These are phyloP conservation scores for Blastocystis sp. DNA, from an alignment of 352 stramenopile species.

Conservation along the genomic window DNA sequence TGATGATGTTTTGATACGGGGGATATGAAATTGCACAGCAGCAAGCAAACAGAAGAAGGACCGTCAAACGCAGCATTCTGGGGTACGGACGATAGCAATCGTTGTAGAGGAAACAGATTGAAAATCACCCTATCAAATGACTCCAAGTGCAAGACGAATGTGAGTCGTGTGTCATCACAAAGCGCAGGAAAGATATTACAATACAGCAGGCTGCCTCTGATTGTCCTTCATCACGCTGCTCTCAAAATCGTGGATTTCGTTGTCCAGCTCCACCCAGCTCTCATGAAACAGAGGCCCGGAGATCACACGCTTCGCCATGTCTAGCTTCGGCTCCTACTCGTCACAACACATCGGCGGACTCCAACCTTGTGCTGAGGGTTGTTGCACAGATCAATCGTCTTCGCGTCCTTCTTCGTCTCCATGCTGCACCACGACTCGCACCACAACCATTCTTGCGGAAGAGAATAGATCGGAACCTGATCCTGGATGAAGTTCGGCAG, in stretches of 20 bases:
- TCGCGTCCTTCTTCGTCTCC: constrained; percentile 89
- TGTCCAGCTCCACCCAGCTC: constrained; percentile 95
- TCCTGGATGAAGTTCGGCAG: constrained; percentile 95
- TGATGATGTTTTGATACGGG: not conserved
- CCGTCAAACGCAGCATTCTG: too few relatives aligned
- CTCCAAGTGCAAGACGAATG: not conserved
- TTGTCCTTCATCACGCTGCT: not conserved
- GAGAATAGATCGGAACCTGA: constrained; percentile 90
- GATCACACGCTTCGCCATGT: constrained; percentile 98
- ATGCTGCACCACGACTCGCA: constrained; percentile 99
- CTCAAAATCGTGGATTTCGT: constrained; percentile 82
- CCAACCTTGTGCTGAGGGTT: constrained; percentile 94
- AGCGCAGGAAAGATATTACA: not conserved
- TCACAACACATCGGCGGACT: not conserved
- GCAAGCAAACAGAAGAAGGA: not conserved
- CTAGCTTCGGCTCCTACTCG: constrained; percentile 90
- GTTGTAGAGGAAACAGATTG: too few relatives aligned
- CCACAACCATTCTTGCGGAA: constrained; percentile 98
- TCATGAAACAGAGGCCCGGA: constrained; percentile 92
- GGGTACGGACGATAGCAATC: too few relatives aligned
- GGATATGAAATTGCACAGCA: not conserved
- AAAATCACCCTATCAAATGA: too few relatives aligned
- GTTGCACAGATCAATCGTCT: constrained; percentile 99
- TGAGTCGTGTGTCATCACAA: not conserved
- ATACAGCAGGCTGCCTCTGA: not conserved